phyloP scores from a whole-genome alignment of 2,329 filamentous ascomycete genomes.

The Ascochyta koolunga region DNA sequence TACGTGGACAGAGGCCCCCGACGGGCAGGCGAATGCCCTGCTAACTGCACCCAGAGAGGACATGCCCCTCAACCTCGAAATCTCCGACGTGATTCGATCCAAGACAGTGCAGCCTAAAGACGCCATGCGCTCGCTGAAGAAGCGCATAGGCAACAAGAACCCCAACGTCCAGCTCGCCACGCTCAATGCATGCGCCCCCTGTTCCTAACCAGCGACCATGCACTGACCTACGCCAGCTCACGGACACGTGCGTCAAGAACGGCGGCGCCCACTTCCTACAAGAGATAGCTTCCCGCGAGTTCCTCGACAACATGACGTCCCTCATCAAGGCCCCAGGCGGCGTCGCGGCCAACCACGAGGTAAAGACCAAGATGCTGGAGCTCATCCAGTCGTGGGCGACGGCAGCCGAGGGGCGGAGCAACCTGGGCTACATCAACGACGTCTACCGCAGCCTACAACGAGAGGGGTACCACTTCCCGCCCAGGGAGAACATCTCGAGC shows the following conservation, averaged over 20 bases:
- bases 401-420: constrained; percentile 82
- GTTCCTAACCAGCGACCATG: not conserved
- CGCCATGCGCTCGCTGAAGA: constrained; percentile 95
- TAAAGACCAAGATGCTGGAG: constrained; percentile 89
- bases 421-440: constrained; percentile 84
- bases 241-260: constrained; percentile 98
- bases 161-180: constrained; percentile 95
- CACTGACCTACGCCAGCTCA: constrained; percentile 64
- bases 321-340: constrained; percentile 80
- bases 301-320: constrained; percentile 96
- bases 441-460: constrained; percentile 81
- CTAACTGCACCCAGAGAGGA: constrained; percentile 70
- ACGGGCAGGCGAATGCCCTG: not conserved
- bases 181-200: constrained; percentile 71
- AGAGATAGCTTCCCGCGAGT: constrained; percentile 95
- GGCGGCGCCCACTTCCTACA: constrained; percentile 92
- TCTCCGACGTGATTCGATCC: constrained; percentile 95
- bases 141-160: constrained; percentile 94
- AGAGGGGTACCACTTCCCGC: constrained; percentile 89
- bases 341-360: constrained; percentile 79
- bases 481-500: constrained; percentile 83
- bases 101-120: constrained; percentile 98
- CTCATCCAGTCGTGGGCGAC: constrained; percentile 92
- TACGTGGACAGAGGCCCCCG: constrained; percentile 52
- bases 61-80: constrained; percentile 96